Conservation (phyloP, 768 basidiomycete species). For the Lentinula boryana region DNA sequence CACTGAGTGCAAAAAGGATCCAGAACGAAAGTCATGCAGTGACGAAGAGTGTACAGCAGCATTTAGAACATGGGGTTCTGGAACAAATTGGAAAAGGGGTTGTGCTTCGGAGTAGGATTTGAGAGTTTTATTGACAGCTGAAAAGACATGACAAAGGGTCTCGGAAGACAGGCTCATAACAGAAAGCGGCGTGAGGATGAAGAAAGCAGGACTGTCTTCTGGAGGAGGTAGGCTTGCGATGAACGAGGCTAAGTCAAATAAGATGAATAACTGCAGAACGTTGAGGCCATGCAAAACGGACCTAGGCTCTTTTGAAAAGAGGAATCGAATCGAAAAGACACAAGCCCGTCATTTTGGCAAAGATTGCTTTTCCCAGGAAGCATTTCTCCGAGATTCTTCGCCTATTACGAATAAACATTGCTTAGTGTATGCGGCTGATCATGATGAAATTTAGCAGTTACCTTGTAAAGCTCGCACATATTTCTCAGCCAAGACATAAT, state of each 20-base stretch:
- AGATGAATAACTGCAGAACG: slow-evolving; percentile 1
- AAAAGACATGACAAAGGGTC: slow-evolving; percentile 63
- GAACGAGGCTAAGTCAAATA: slow-evolving; percentile 37
- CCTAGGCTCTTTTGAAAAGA: slow-evolving; percentile 65
- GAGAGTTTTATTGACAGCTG: slow-evolving; percentile 51
- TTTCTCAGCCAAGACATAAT: slow-evolving; percentile 57
- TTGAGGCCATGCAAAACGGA: slow-evolving; percentile 19
- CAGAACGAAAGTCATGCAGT: slow-evolving; percentile 34
- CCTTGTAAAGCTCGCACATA: slow-evolving; percentile 51
- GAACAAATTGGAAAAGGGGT: slow-evolving; percentile 68
- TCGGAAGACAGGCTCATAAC: slow-evolving; percentile 61
- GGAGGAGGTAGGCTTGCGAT: slow-evolving; percentile 33
- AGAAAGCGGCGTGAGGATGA: slow-evolving; percentile 57
- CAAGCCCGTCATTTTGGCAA: slow-evolving; percentile 49
- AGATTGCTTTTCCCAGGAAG: slow-evolving; percentile 40
- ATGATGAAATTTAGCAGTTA: slow-evolving; percentile 25
- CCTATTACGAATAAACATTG: slow-evolving; percentile 27
- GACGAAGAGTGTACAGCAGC: slow-evolving; percentile 36
- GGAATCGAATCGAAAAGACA: slow-evolving; percentile 57
- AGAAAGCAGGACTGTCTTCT: slow-evolving; percentile 49
- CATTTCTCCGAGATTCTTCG: slow-evolving; percentile 56
- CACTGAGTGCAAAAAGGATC: slow-evolving; percentile 51
- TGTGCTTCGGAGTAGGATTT: slow-evolving; percentile 41
- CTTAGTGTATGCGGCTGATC: slow-evolving; percentile 1
- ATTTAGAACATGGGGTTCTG: slow-evolving; percentile 52